Evolutionary conservation across 2,329 filamentous ascomycete genomes (phyloP).

Genomic region (Berkeleyomyces basicola): DNA sequence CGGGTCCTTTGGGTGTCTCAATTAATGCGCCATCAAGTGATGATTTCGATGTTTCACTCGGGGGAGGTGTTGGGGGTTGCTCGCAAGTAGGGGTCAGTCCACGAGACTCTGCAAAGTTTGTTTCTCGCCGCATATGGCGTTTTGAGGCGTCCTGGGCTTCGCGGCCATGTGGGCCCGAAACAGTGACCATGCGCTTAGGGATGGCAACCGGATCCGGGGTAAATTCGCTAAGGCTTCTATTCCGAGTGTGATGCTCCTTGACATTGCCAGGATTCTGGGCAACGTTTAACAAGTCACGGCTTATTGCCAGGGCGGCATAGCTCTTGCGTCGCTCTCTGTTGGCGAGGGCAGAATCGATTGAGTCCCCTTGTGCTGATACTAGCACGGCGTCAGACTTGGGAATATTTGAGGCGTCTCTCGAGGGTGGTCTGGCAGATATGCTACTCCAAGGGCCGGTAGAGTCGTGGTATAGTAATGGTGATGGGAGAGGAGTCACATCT

Average conservation of each 20-base stretch:
- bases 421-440: constrained; percentile 20
- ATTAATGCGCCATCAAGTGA: constrained; percentile 24
- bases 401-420: neutral
- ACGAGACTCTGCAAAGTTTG: constrained; percentile 61
- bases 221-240: constrained; percentile 82
- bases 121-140: constrained; percentile 50
- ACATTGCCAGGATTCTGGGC: constrained; percentile 9
- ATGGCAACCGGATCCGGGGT: constrained; percentile 53
- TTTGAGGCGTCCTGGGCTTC: constrained; percentile 23
- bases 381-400: constrained; percentile 22
- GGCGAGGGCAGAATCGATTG: constrained; percentile 32
- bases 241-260: constrained; percentile 38
- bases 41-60: constrained; percentile 50
- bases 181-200: constrained; percentile 55
- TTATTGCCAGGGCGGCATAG: constrained; percentile 29
- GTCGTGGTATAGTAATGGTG: constrained; percentile 49
- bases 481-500: constrained; percentile 64
- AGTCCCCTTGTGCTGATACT: constrained; percentile 35
- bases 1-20: constrained; percentile 23
- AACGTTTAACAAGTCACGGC: constrained; percentile 4
- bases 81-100: constrained; percentile 47
- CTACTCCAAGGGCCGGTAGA: constrained; percentile 52
- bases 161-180: constrained; percentile 44
- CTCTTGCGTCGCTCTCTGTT: constrained; percentile 40
- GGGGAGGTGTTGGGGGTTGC: constrained; percentile 63